phyloP scores from a whole-genome alignment of 768 basidiomycete genomes.

The Leccinellum luteum region DNA sequence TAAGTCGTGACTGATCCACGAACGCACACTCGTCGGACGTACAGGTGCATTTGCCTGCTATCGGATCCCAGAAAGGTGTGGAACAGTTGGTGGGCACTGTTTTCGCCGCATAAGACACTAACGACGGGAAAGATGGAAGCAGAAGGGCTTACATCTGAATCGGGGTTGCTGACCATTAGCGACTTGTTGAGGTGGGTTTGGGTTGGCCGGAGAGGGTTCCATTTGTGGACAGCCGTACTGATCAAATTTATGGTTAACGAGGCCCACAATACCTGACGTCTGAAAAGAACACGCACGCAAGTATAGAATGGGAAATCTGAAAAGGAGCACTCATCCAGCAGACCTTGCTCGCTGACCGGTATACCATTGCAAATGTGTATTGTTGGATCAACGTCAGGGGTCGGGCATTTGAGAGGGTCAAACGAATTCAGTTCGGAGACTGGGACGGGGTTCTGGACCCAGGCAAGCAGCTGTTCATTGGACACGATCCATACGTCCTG shows the following conservation, averaged over 20 bases:
- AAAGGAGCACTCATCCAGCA: neutral
- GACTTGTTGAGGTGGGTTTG: slow-evolving; percentile 61
- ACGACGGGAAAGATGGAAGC: slow-evolving; percentile 3
- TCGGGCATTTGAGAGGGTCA: neutral
- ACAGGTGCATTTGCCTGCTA: slow-evolving; percentile 63
- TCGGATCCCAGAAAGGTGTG: slow-evolving; percentile 81
- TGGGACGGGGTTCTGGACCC: neutral
- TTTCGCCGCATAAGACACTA: neutral
- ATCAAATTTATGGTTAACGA: neutral
- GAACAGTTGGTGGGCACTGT: slow-evolving; percentile 69
- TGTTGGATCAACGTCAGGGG: neutral
- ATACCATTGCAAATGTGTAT: neutral
- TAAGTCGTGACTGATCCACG: slow-evolving; percentile 57
- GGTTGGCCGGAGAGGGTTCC: slow-evolving; percentile 54
- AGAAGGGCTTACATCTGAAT: slow-evolving; percentile 48
- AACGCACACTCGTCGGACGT: slow-evolving; percentile 56
- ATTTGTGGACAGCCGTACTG: slow-evolving; percentile 47
- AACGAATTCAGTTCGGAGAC: neutral
- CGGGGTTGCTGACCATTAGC: slow-evolving; percentile 40
- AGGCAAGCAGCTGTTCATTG: neutral
- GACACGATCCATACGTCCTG: slow-evolving; percentile 3
- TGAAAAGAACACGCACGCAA: neutral
- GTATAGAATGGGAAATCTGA: neutral
- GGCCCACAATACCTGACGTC: neutral
- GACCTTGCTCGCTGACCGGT: neutral